These are phyloP conservation scores for Escovopsis sp. DNA, from an alignment of 2,329 filamentous ascomycete species.

Conservation along the genomic window DNA sequence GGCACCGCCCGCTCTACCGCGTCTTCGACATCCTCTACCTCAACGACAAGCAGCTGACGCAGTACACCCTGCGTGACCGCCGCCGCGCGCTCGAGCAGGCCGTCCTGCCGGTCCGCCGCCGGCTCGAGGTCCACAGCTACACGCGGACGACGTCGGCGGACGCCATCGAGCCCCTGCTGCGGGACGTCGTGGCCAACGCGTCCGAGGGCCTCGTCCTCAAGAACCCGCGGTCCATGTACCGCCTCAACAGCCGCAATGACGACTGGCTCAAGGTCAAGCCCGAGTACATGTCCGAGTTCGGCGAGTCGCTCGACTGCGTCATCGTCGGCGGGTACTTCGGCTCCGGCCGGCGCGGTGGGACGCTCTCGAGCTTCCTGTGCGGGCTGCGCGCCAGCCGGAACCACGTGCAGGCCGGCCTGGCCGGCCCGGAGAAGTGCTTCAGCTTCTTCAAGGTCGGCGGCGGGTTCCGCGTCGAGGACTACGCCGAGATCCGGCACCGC, in stretches of 20 bases:
- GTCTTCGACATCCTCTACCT: slow-evolving; percentile 87
- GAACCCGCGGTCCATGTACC: slow-evolving; percentile 77
- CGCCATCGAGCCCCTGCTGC: slow-evolving; percentile 64
- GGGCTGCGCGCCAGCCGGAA: slow-evolving; percentile 63
- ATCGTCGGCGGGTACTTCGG: slow-evolving; percentile 90
- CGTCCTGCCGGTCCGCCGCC: slow-evolving; percentile 54
- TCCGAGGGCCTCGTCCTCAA: slow-evolving; percentile 89
- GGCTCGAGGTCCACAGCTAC: slow-evolving; percentile 71
- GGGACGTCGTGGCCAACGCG: slow-evolving; percentile 70
- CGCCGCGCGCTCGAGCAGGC: slow-evolving; percentile 56
- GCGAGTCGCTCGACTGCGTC: slow-evolving; percentile 80
- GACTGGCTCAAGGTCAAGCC: slow-evolving; percentile 99
- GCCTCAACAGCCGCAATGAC: slow-evolving; percentile 77
- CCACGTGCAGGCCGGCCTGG: slow-evolving; percentile 40
- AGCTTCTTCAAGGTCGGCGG: slow-evolving; percentile 99
- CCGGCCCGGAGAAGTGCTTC: slow-evolving; percentile 58
- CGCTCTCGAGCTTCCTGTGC: slow-evolving; percentile 76
- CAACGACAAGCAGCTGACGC: slow-evolving; percentile 65
- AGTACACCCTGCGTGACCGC: slow-evolving; percentile 70
- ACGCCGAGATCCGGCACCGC: slow-evolving; percentile 62
- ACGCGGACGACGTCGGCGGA: slow-evolving; percentile 47
- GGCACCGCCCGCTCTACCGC: slow-evolving; percentile 56
- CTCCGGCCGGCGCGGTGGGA: slow-evolving; percentile 69
- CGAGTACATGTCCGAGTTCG: slow-evolving; percentile 94
- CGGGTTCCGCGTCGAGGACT: slow-evolving; percentile 74